Evolutionary conservation across 2,329 filamentous ascomycete species (phyloP), one percentile per base, ranked within the genome.

Genomic region (Talaromyces amestolkiae): DNA sequence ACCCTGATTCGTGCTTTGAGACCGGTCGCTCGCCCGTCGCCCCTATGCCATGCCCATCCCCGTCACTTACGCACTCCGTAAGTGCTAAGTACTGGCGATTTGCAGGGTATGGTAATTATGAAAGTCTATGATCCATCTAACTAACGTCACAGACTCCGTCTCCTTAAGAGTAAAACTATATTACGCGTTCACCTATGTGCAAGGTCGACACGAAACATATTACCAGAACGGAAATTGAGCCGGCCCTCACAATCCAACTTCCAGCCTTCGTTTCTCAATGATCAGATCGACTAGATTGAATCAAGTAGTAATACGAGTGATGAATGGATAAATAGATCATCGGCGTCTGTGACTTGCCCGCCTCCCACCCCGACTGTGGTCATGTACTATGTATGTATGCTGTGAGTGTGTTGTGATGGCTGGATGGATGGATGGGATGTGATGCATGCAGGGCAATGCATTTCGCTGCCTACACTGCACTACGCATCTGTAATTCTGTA

Each of bases 381-480:
- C 27, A 31, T 31, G 27, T 31, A 31, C 27, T 31, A 31, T 31
- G 27, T 31, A 31, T 31, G 27, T 27, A 17, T 7, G 2, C 47
- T 51, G 19, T 11, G 43, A 31, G 27, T 27, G 47, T 49, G 43
- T 22, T 47, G 43, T 47, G 43, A 22, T 47, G 19, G 17, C n/a
- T n/a, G 39, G 13, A 51, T 51, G 47, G 45, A 49, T n/a, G 45
- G 45, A 49, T 31, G 19, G 47, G 47, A 33, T 54, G 51, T 54
- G 51, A 54, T 54, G 51, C 31, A 54, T 54, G 51, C 51, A 35
- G 35, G 31, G 58, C 67, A 58, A 33, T 64, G 64, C 63, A 72
- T 69, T 33, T 73, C 70, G 41, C 43, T 47, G 47, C 47, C 47
- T 51, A 51, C 47, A 17, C 19, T 51, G 47, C 47, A 51, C 27